Percentiles rank a stretch among this genome's conserved stretches.
These are phyloP conservation scores for Protomyces lactucae-debilis DNA, from an alignment of 1,139 yeast genomes.

Conservation along the genomic window DNA sequence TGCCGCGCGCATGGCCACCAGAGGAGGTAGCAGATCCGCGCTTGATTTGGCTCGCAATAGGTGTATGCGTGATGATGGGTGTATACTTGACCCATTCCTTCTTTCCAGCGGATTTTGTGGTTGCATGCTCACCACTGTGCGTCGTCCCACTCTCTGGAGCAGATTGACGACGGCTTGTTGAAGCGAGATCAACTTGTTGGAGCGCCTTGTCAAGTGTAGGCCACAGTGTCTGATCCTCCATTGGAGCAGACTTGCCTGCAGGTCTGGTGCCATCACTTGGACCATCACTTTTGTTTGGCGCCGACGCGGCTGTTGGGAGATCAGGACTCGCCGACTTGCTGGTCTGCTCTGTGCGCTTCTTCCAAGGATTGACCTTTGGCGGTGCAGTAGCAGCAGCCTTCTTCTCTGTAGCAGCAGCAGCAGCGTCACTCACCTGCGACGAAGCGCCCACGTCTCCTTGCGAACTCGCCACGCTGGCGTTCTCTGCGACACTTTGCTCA, in stretches of 20 bases:
- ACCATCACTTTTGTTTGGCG: not conserved
- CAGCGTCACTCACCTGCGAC: not conserved
- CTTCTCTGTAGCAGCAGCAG: not conserved
- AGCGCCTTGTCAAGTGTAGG: constrained; percentile 29
- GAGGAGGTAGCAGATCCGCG: not conserved
- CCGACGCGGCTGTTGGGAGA: not conserved
- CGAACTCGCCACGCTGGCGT: not conserved
- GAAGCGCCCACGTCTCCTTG: no score
- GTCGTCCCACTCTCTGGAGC: not conserved
- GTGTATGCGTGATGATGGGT: constrained; percentile 26
- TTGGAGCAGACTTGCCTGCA: not conserved
- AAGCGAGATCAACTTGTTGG: constrained; percentile 1
- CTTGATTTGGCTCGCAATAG: constrained; percentile 1
- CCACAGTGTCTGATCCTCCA: constrained; percentile 26
- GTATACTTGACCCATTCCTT: constrained; percentile 28
- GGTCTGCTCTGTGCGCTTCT: not conserved
- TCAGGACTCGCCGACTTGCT: not conserved
- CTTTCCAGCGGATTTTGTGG: constrained; percentile 19
- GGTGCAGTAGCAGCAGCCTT: constrained; percentile 9
- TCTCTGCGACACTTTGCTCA: not conserved
- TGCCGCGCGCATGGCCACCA: not conserved
- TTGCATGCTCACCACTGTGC: not conserved
- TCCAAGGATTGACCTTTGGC: constrained; percentile 25
- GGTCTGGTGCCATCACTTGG: not conserved
- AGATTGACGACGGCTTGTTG: constrained; percentile 1